These are phyloP conservation scores for Cornus controversa DNA, from an alignment of 148 eudicot genomes.

Conservation along the genomic window DNA sequence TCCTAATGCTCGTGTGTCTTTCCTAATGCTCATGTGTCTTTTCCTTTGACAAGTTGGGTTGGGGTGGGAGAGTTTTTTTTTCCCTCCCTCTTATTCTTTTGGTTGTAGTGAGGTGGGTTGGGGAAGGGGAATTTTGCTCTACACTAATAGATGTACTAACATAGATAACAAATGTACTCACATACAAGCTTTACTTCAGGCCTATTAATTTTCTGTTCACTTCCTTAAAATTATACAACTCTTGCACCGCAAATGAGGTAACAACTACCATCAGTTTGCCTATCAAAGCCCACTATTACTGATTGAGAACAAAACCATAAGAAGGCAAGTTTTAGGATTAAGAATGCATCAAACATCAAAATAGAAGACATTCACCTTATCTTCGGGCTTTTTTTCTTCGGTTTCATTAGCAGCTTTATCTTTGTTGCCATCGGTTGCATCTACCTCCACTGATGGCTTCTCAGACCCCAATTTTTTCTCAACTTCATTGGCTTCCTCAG, in stretches of 20 bases:
- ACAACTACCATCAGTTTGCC: background rate
- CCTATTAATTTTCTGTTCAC: background rate
- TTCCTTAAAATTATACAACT: background rate
- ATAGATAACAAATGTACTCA: too few species aligned
- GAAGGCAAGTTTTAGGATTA: background rate
- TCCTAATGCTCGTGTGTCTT: too few species aligned
- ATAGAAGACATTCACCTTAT: conserved; percentile 44
- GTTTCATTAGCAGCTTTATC: conserved; percentile 58
- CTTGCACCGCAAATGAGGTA: background rate
- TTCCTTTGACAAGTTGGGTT: background rate
- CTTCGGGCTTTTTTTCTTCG: conserved; percentile 87
- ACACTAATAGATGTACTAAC: too few species aligned
- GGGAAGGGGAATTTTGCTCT: too few species aligned
- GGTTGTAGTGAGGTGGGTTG: too few species aligned
- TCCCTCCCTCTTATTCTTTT: too few species aligned
- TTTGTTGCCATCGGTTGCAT: conserved; percentile 49
- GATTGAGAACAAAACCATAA: conserved; percentile 2
- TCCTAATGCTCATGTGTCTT: too few species aligned
- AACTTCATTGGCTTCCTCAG: conserved; percentile 58
- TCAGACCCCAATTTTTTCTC: conserved; percentile 52
- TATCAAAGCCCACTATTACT: background rate
- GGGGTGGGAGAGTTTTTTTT: too few species aligned
- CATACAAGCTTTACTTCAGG: background rate
- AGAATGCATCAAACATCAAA: background rate
- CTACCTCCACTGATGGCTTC: conserved; percentile 59